phyloP scores from a whole-genome alignment of 148 eudicot species.

The Amaranthus cruentus region DNA sequence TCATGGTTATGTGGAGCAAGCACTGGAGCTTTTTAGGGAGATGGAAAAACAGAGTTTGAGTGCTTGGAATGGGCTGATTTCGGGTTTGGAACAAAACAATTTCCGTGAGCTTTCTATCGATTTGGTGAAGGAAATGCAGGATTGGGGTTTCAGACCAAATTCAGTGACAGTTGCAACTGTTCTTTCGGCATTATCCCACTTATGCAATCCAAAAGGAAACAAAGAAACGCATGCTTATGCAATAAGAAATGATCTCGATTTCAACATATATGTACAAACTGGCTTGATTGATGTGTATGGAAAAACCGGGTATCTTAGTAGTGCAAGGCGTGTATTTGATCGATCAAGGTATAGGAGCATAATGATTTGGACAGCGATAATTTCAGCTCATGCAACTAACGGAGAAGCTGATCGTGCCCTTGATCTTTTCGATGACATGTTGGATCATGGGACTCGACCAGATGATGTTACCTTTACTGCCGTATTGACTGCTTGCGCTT shows the following conservation, averaged over 20 bases:
- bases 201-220: slow-evolving; percentile 43
- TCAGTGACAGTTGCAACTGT: slow-evolving; percentile 56
- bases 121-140: slow-evolving; percentile 46
- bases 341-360: slow-evolving; percentile 44
- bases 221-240: slow-evolving; percentile 63
- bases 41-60: slow-evolving; percentile 49
- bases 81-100: slow-evolving; percentile 54
- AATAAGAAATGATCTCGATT: slow-evolving; percentile 34
- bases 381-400: slow-evolving; percentile 53
- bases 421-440: slow-evolving; percentile 41
- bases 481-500: slow-evolving; percentile 58
- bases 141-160: slow-evolving; percentile 39
- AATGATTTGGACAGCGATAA: slow-evolving; percentile 66
- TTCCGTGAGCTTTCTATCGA: slow-evolving; percentile 32
- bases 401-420: slow-evolving; percentile 47
- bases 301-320: slow-evolving; percentile 49
- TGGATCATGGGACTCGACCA: slow-evolving; percentile 39
- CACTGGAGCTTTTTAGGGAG: slow-evolving; percentile 40
- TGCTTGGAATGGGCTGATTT: slow-evolving; percentile 61
- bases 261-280: slow-evolving; percentile 46
- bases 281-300: slow-evolving; percentile 54
- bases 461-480: slow-evolving; percentile 59
- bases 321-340: slow-evolving; percentile 45
- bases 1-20: slow-evolving; percentile 60
- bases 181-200: slow-evolving; percentile 45